Evolutionary conservation across 2,329 filamentous ascomycete genomes (phyloP).

Genomic region (Aspergillus phoenicis): DNA sequence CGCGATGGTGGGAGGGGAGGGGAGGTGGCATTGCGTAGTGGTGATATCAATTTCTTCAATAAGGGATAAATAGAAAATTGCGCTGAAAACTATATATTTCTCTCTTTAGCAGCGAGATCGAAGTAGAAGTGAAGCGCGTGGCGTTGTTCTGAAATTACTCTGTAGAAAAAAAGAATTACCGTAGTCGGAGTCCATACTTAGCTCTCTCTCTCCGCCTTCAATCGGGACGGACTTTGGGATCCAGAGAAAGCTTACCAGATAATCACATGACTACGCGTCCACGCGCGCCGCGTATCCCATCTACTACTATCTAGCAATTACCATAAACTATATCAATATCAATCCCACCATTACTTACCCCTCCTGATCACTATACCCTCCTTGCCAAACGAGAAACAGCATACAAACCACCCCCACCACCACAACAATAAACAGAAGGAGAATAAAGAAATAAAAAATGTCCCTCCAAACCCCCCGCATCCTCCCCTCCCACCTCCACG

Average conservation of each 20-base stretch:
- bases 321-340: neutral
- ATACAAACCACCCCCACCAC: neutral
- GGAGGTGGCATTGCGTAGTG: conserved; percentile 45
- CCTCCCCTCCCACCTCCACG: conserved; percentile 75
- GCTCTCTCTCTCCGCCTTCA: too few relatives aligned
- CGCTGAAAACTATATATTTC: neutral
- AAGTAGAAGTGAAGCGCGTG: neutral
- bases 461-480: conserved; percentile 78
- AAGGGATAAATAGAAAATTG: neutral
- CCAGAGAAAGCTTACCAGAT: too few relatives aligned
- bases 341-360: neutral
- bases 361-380: neutral
- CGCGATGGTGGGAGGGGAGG: conserved; percentile 49
- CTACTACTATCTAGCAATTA: neutral
- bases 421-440: neutral
- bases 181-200: too few relatives aligned
- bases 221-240: too few relatives aligned
- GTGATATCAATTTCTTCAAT: neutral
- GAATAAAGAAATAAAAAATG: conserved; percentile 52
- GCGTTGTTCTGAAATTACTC: too few relatives aligned
- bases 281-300: conserved; percentile 10
- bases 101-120: too few relatives aligned
- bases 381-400: neutral
- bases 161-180: too few relatives aligned
- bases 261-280: conserved; percentile 26